Percentiles rank a stretch among this genome's conserved stretches.
Evolutionary conservation across 2,329 filamentous ascomycete genomes (phyloP).

Genomic region (Saccharata proteae): DNA sequence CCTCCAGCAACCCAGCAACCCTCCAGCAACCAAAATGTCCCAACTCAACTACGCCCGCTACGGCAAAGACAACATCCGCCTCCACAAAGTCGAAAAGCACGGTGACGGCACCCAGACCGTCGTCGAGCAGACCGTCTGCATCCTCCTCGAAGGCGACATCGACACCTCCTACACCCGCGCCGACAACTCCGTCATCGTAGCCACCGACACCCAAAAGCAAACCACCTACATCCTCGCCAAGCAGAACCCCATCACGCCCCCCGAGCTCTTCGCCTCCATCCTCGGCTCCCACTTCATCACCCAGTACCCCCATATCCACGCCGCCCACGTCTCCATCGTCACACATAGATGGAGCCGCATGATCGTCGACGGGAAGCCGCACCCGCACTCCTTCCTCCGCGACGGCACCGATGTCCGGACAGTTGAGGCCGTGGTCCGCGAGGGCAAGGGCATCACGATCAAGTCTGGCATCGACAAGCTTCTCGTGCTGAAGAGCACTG

Average conservation of each 20-base stretch:
- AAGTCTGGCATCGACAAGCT: conserved; percentile 69
- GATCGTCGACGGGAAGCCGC: conserved; percentile 72
- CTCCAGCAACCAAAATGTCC: conserved; percentile 33
- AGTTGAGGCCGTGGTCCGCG: conserved; percentile 60
- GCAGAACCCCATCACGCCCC: conserved; percentile 80
- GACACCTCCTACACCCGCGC: conserved; percentile 72
- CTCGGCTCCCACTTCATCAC: conserved; percentile 81
- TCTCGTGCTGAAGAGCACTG: conserved; percentile 89
- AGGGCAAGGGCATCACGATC: conserved; percentile 58
- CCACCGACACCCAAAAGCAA: conserved; percentile 97
- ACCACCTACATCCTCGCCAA: conserved; percentile 83
- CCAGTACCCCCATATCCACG: conserved; percentile 77
- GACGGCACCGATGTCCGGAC: conserved; percentile 81
- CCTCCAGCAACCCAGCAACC: no score
- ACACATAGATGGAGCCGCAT: conserved; percentile 90
- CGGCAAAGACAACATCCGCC: conserved; percentile 95
- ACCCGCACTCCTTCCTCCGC: conserved; percentile 89
- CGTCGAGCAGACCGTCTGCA: conserved; percentile 89
- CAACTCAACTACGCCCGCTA: conserved; percentile 53
- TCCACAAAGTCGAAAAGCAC: conserved; percentile 87
- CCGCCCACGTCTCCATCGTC: conserved; percentile 67
- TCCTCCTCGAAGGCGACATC: conserved; percentile 85
- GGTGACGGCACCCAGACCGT: conserved; percentile 70
- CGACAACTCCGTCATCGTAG: conserved; percentile 90
- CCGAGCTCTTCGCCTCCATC: conserved; percentile 79